A percentile compares a stretch with the other conserved stretches of the same genome.
phyloP scores from a whole-genome alignment of 495 filamentous ascomycete species.

The Schizothecium vesticola region DNA sequence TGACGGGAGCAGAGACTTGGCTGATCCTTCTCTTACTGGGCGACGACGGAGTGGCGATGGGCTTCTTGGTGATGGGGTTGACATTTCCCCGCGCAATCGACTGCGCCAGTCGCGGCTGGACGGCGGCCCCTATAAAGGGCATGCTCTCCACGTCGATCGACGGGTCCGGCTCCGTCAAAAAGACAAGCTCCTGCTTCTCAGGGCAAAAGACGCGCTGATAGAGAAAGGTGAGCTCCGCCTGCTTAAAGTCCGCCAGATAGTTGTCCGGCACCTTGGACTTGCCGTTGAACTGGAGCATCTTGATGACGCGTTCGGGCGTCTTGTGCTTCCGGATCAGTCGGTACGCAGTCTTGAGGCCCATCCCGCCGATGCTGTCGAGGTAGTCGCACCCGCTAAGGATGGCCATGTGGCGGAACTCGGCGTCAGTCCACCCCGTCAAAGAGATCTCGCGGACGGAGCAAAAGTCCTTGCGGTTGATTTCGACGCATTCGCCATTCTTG shows the following conservation, averaged over 20 bases:
- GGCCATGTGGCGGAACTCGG: slow-evolving; percentile 89
- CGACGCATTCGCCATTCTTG: slow-evolving; percentile 85
- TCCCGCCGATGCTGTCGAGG: slow-evolving; percentile 68
- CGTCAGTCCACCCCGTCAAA: slow-evolving; percentile 85
- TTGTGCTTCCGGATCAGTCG: slow-evolving; percentile 85
- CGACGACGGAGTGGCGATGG: slow-evolving; percentile 44
- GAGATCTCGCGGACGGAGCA: slow-evolving; percentile 81
- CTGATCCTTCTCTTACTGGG: slow-evolving; percentile 39
- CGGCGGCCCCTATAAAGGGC: slow-evolving; percentile 69
- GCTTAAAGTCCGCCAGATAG: slow-evolving; percentile 71
- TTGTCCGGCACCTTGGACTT: slow-evolving; percentile 70
- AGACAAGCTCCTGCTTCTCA: slow-evolving; percentile 59
- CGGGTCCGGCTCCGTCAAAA: slow-evolving; percentile 58
- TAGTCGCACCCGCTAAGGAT: slow-evolving; percentile 99
- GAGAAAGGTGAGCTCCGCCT: slow-evolving; percentile 87
- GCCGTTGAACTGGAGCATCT: slow-evolving; percentile 79
- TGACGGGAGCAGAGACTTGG: slow-evolving; percentile 28
- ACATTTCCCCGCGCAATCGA: slow-evolving; percentile 80
- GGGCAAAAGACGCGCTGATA: slow-evolving; percentile 94
- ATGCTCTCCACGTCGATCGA: slow-evolving; percentile 59
- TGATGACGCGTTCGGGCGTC: slow-evolving; percentile 73
- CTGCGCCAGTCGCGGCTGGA: slow-evolving; percentile 62
- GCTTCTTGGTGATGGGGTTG: slow-evolving; percentile 81
- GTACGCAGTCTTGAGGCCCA: slow-evolving; percentile 93
- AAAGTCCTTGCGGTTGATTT: slow-evolving; percentile 84